Conservation (phyloP, 345 rosid genomes). For the Rhizophora mangle region DNA sequence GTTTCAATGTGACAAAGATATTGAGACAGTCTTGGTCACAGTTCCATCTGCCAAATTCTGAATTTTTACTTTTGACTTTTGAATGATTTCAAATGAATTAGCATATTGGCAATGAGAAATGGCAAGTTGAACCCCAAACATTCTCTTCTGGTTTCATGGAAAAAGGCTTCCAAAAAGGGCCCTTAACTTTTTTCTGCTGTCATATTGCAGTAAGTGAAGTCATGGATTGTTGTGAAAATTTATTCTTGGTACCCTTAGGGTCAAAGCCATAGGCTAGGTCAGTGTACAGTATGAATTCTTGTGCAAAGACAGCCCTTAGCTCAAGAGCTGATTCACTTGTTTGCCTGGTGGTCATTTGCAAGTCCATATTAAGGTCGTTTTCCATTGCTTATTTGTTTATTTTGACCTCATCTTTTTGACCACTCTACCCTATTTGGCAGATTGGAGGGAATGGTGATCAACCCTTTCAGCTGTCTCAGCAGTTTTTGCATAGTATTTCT, state of each 20-base stretch:
- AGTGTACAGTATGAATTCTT: not conserved
- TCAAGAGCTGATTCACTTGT: not conserved
- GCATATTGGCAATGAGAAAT: not conserved
- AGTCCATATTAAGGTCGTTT: not conserved
- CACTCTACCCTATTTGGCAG: conserved; percentile 37
- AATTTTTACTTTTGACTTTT: not conserved
- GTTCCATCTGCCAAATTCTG: not conserved
- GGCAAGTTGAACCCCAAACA: not conserved
- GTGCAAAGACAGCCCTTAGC: not conserved
- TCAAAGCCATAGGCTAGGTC: not conserved
- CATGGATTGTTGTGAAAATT: not conserved
- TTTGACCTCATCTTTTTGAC: not conserved
- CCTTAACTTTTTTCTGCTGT: not conserved
- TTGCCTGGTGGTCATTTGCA: not conserved
- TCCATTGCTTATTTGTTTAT: not conserved
- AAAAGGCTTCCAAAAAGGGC: not conserved
- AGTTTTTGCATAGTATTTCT: conserved; percentile 67
- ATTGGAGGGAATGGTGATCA: conserved; percentile 76
- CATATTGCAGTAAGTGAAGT: not conserved
- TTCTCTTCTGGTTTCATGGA: not conserved
- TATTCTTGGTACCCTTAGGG: not conserved
- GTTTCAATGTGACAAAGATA: not conserved
- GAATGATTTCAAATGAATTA: not conserved
- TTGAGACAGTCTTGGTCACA: not conserved
- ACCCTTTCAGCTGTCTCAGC: conserved; percentile 77